Evolutionary conservation across 352 stramenopile species (phyloP), one percentile per base, ranked within the genome.

Genomic region (Pythium oligandrum): DNA sequence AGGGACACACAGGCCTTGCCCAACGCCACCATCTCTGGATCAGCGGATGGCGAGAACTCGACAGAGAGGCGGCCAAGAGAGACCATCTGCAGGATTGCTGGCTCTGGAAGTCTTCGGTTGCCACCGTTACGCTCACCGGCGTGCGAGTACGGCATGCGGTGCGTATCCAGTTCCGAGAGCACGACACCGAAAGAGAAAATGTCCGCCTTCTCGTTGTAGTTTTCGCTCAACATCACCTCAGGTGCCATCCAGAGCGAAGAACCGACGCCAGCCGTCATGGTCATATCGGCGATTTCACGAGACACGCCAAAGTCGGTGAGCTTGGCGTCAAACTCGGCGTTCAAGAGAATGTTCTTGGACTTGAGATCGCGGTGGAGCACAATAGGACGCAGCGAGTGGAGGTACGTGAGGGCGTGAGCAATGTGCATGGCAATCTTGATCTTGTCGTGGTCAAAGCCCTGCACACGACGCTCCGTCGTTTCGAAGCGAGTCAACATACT

Each of bases 361-460:
- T 75, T 79, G 52, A 74, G 61, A 50, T 79, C 64, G 26, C 70
- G 67, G 50, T 79, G 70, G 2, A 79, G 44, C 11, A 75, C 48
- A 0, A 49, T 40, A 31, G 57, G 55, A 0, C 53, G 7, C 3
- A 75, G 44, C 3, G 43, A 31, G 6, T 39, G 46, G 9, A 48
- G 43, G 43, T 31, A 51, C 32, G 49, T 40, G 30, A 58, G 48
- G 26, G 35, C 47, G 42, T 47, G 5, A 32, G 36, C 31, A 12
- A 62, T 40, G 35, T 57, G 51, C 46, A 65, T 10, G 4, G 61
- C 38, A 35, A 61, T 59, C 26, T 38, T 34, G 10, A 61, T 44
- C 57, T 70, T 70, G 12, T 55, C 57, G 6, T 57, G 40, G 46
- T 75, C 61, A 35, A 75, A 75, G 4, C 68, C 61, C 4, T 49